Evolutionary conservation across 352 stramenopile genomes (phyloP).

Genomic region (Phytopythium cucurbitacearum): DNA sequence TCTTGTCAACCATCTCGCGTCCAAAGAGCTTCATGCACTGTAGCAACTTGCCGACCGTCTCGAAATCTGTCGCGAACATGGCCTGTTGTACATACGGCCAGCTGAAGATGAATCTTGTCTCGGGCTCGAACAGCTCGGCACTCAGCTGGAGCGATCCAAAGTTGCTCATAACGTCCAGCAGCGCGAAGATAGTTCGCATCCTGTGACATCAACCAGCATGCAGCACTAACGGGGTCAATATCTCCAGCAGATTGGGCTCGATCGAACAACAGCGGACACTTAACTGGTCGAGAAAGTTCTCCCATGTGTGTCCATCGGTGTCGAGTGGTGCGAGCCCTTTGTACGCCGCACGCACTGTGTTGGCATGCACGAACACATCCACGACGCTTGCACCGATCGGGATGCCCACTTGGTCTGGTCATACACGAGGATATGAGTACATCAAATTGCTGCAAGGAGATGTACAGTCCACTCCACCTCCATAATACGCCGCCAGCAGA

Average conservation of each 20-base stretch:
- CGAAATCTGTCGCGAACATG: slow-evolving; percentile 65
- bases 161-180: slow-evolving; percentile 76
- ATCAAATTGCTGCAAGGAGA: not conserved
- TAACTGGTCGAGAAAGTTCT: slow-evolving; percentile 69
- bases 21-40: slow-evolving; percentile 82
- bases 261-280: slow-evolving; percentile 10
- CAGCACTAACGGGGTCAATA: slow-evolving; percentile 1
- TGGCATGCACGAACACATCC: slow-evolving; percentile 73
- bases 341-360: slow-evolving; percentile 59
- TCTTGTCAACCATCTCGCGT: slow-evolving; percentile 24
- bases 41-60: slow-evolving; percentile 69
- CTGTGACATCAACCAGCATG: slow-evolving; percentile 13
- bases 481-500: slow-evolving; percentile 69
- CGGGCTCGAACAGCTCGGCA: slow-evolving; percentile 55
- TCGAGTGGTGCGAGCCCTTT: slow-evolving; percentile 70
- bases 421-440: not conserved
- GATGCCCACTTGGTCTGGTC: slow-evolving; percentile 66
- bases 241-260: slow-evolving; percentile 3
- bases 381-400: slow-evolving; percentile 57
- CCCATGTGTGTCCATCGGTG: slow-evolving; percentile 54
- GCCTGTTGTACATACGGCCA: slow-evolving; percentile 63
- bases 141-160: slow-evolving; percentile 75
- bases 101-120: slow-evolving; percentile 77
- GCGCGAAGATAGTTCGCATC: slow-evolving; percentile 73
- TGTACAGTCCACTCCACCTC: slow-evolving; percentile 27